phyloP scores from a whole-genome alignment of 805 yeast species.

The Peterozyma toletana region DNA sequence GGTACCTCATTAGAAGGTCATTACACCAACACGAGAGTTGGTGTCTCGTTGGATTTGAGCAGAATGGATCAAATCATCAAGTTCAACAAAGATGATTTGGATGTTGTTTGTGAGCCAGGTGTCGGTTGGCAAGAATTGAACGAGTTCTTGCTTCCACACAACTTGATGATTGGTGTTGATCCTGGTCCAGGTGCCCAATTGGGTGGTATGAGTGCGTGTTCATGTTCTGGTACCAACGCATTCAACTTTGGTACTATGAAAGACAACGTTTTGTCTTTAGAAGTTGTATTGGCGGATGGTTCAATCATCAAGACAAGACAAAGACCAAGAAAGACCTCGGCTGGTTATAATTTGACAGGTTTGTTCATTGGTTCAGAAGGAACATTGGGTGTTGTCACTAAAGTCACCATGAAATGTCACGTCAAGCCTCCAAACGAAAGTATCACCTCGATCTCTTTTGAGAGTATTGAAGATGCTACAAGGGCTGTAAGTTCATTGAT shows the following conservation, averaged over 20 bases:
- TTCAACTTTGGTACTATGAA: conserved; percentile 75
- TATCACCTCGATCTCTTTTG: conserved; percentile 58
- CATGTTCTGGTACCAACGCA: conserved; percentile 76
- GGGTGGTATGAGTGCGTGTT: conserved; percentile 72
- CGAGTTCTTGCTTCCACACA: conserved; percentile 33
- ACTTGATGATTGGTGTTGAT: conserved; percentile 55
- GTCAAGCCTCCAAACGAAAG: conserved; percentile 45
- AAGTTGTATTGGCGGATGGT: conserved; percentile 74
- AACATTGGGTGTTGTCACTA: conserved; percentile 54
- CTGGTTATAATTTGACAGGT: conserved; percentile 67
- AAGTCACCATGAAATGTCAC: conserved; percentile 46
- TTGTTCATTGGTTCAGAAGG: conserved; percentile 71
- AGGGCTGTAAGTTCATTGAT: conserved; percentile 50
- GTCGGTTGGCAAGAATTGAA: conserved; percentile 62
- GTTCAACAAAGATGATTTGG: conserved; percentile 51
- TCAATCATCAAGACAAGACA: conserved; percentile 60
- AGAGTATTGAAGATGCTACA: conserved; percentile 52
- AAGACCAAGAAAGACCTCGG: conserved; percentile 66
- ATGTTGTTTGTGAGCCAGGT: conserved; percentile 58
- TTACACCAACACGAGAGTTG: conserved; percentile 50
- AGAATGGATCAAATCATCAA: conserved; percentile 43
- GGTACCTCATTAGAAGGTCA: conserved; percentile 67
- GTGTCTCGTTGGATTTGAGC: conserved; percentile 44
- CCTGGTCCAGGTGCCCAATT: conserved; percentile 74
- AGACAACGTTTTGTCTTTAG: conserved; percentile 59